Evolutionary conservation across 257 asterid species (phyloP).

Genomic region (Avicennia marina): DNA sequence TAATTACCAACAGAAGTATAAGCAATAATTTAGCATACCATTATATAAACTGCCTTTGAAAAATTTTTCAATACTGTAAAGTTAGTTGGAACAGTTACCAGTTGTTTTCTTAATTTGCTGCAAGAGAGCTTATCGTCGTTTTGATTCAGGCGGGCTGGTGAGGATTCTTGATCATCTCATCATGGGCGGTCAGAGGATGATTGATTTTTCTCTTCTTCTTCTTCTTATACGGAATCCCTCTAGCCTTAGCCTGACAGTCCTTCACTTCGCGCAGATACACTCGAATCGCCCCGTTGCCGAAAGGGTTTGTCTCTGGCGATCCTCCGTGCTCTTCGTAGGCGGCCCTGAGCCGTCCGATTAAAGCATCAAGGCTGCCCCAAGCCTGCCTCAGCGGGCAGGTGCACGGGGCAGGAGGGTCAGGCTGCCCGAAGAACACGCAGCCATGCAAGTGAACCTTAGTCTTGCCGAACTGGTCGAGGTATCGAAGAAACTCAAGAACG

Average conservation of each 20-base stretch:
- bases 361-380: constrained; percentile 50
- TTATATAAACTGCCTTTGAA: too few species aligned
- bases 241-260: constrained; percentile 40
- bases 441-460: constrained; percentile 47
- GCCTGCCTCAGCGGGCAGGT: constrained; percentile 47
- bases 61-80: not conserved
- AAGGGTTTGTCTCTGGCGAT: constrained; percentile 34
- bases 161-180: constrained; percentile 34
- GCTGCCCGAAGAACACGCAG: constrained; percentile 45
- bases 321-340: constrained; percentile 54
- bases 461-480: constrained; percentile 53
- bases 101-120: not conserved
- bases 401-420: constrained; percentile 44
- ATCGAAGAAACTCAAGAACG: constrained; percentile 38
- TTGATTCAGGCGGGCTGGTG: constrained; percentile 28
- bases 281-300: constrained; percentile 37
- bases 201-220: constrained; percentile 31
- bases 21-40: not conserved
- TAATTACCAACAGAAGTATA: not conserved
- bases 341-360: constrained; percentile 41
- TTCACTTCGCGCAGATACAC: constrained; percentile 36
- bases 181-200: constrained; percentile 20
- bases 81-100: constrained; percentile 2
- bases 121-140: not conserved
- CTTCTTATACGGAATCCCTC: constrained; percentile 42